phyloP scores from a whole-genome alignment of 106 monocot species.

The Dioscorea zingiberensis region DNA sequence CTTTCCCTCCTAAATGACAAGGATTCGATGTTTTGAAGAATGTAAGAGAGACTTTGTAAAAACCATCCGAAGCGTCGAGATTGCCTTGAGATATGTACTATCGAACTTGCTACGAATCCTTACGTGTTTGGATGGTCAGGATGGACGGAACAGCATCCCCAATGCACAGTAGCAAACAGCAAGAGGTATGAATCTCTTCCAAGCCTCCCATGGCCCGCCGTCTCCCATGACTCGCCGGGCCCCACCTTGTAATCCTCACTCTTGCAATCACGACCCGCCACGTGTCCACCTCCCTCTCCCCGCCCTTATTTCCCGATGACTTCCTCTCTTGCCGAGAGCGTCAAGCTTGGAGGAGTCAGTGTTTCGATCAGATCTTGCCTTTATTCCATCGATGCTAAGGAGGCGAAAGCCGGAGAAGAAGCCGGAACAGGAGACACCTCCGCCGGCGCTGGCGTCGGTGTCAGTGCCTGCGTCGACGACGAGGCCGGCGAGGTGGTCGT shows the following conservation, averaged over 20 bases:
- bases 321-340: not conserved
- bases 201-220: not conserved
- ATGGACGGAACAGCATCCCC: too few relatives aligned
- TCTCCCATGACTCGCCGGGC: not conserved
- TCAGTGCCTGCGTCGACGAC: constrained; percentile 6
- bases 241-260: not conserved
- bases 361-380: too few relatives aligned
- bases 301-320: not conserved
- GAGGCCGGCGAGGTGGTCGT: constrained; percentile 48
- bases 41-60: too few relatives aligned
- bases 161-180: too few relatives aligned
- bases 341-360: not conserved
- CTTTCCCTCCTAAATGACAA: too few relatives aligned
- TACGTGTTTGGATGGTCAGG: too few relatives aligned
- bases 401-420: constrained; percentile 19
- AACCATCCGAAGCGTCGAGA: too few relatives aligned
- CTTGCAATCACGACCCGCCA: not conserved
- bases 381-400: constrained; percentile 17
- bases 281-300: not conserved
- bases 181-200: not conserved
- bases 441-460: not conserved
- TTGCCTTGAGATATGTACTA: too few relatives aligned
- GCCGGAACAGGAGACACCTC: not conserved
- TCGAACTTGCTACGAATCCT: too few relatives aligned
- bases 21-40: too few relatives aligned